Percentiles rank a stretch among this genome's conserved stretches.
phyloP scores from a whole-genome alignment of 352 stramenopile genomes.

The Phytophthora macrochlamydospora region DNA sequence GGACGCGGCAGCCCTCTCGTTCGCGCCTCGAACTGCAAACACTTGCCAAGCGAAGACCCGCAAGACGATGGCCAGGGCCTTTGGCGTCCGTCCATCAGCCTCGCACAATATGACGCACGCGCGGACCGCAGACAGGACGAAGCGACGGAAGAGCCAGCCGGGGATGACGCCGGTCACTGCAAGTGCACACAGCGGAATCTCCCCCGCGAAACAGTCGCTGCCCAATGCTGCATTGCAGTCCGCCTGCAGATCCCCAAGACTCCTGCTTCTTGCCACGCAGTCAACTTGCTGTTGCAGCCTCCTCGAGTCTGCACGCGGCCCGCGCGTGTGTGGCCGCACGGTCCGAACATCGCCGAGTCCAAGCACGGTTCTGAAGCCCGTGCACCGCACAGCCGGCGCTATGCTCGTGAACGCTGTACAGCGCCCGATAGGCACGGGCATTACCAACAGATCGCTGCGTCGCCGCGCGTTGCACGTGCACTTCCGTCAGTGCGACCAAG shows the following conservation, averaged over 20 bases:
- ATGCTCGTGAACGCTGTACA: slow-evolving; percentile 27
- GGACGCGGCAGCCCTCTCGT: neutral
- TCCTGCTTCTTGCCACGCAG: too few relatives aligned
- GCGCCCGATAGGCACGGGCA: slow-evolving; percentile 32
- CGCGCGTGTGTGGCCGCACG: slow-evolving; percentile 13
- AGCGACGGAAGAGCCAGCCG: neutral
- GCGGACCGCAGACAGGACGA: neutral
- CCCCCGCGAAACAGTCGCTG: too few relatives aligned
- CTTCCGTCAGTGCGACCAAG: neutral
- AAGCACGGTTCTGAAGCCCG: slow-evolving; percentile 3
- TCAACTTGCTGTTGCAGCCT: neutral
- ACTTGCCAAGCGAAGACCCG: too few relatives aligned
- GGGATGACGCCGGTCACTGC: neutral
- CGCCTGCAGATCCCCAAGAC: too few relatives aligned
- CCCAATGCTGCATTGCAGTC: too few relatives aligned
- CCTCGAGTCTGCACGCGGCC: slow-evolving; percentile 8
- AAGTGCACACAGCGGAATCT: neutral
- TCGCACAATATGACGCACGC: neutral
- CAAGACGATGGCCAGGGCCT: too few relatives aligned
- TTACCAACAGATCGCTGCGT: slow-evolving; percentile 39
- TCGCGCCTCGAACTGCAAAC: neutral
- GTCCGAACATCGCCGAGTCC: slow-evolving; percentile 18
- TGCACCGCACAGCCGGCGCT: slow-evolving; percentile 14
- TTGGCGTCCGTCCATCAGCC: neutral
- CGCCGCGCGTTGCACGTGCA: slow-evolving; percentile 9